These are phyloP conservation scores for Fusarium proliferatum DNA, from an alignment of 2,329 filamentous ascomycete genomes.

Conservation along the genomic window DNA sequence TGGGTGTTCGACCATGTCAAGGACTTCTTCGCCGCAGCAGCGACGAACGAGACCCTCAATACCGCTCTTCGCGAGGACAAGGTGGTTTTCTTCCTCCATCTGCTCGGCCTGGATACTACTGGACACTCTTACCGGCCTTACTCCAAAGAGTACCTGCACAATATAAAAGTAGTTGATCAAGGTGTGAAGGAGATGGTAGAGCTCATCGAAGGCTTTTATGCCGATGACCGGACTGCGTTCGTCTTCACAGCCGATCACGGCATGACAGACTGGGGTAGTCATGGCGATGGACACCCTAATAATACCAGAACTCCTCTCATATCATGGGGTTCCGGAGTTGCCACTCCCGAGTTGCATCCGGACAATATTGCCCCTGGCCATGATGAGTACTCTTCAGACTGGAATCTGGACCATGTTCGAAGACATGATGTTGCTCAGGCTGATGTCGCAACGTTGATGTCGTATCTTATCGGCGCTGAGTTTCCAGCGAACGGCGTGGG, in stretches of 20 bases:
- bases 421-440: conserved; percentile 94
- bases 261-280: conserved; percentile 99
- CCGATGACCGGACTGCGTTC: conserved; percentile 86
- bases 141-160: conserved; percentile 93
- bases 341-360: conserved; percentile 71
- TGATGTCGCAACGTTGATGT: conserved; percentile 95
- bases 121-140: conserved; percentile 91
- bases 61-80: conserved; percentile 82
- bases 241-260: conserved; percentile 98
- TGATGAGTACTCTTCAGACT: conserved; percentile 91
- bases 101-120: conserved; percentile 90
- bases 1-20: conserved; percentile 98
- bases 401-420: conserved; percentile 82
- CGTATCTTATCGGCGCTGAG: conserved; percentile 86
- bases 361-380: conserved; percentile 78
- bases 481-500: conserved; percentile 98
- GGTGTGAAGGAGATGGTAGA: conserved; percentile 87
- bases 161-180: conserved; percentile 92
- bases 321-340: conserved; percentile 92
- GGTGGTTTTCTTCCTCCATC: conserved; percentile 92
- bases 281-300: conserved; percentile 96
- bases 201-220: conserved; percentile 87
- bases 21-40: conserved; percentile 83
- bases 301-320: conserved; percentile 96
- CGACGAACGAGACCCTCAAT: conserved; percentile 79